Percentiles rank a stretch among this genome's conserved stretches.
Conservation (phyloP, 2,329 filamentous ascomycete genomes). For the Alternaria panax region DNA sequence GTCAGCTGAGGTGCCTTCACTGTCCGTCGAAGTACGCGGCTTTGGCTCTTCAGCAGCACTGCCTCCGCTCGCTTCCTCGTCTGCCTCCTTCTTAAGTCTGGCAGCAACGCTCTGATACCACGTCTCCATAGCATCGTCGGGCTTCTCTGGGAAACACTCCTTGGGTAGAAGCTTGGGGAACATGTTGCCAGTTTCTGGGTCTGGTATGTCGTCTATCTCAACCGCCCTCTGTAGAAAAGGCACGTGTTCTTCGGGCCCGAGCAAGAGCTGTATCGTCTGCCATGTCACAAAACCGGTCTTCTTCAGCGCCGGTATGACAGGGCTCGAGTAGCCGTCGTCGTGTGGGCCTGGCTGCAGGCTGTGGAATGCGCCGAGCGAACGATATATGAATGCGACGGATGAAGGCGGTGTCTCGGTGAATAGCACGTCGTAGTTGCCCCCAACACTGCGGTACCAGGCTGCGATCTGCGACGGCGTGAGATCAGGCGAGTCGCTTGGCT, state of each 20-base stretch:
- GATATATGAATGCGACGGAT: conserved; percentile 90
- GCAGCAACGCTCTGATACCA: conserved; percentile 86
- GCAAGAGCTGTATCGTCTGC: conserved; percentile 88
- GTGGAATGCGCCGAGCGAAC: conserved; percentile 89
- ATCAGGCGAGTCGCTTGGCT: conserved; percentile 55
- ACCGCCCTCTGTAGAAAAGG: conserved; percentile 83
- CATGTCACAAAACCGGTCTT: conserved; percentile 86
- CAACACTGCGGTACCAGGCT: conserved; percentile 57
- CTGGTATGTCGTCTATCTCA: conserved; percentile 74
- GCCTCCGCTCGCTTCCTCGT: conserved; percentile 41
- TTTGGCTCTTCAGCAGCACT: conserved; percentile 34
- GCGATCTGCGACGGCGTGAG: conserved; percentile 59
- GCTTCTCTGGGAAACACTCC: conserved; percentile 71
- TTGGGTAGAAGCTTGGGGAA: conserved; percentile 71
- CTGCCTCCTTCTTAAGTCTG: conserved; percentile 70
- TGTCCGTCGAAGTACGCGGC: conserved; percentile 45
- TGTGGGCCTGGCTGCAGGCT: conserved; percentile 75
- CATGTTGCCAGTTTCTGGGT: conserved; percentile 68
- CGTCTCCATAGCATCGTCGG: conserved; percentile 79
- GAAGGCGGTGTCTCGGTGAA: conserved; percentile 78
- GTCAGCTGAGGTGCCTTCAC: conserved; percentile 50
- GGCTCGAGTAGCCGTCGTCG: conserved; percentile 72
- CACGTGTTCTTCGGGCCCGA: conserved; percentile 88
- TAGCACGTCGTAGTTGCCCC: conserved; percentile 63
- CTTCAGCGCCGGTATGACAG: conserved; percentile 83